Conservation (phyloP, 2,329 filamentous ascomycete genomes). For the Fusarium buharicum region DNA sequence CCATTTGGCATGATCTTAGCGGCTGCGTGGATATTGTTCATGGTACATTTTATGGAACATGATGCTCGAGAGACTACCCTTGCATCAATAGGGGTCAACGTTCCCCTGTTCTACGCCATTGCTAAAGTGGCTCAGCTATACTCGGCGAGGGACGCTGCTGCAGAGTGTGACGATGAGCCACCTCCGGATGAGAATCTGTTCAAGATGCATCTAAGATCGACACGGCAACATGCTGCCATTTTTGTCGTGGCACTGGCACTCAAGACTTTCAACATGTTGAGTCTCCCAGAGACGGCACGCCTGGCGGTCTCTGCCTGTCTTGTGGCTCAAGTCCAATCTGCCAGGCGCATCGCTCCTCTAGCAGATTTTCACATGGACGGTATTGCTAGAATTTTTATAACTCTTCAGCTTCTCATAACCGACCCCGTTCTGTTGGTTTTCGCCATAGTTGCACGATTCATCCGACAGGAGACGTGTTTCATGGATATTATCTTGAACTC, state of each 20-base stretch:
- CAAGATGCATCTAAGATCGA: slow-evolving; percentile 16
- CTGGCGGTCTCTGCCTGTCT: slow-evolving; percentile 31
- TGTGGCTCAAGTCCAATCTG: slow-evolving; percentile 17
- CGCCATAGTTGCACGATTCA: slow-evolving; percentile 1
- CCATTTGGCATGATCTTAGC: slow-evolving; percentile 20
- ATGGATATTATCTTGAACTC: background rate
- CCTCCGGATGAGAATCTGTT: background rate
- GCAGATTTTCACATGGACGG: background rate
- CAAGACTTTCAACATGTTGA: slow-evolving; percentile 7
- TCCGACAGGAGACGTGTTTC: background rate
- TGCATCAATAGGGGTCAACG: slow-evolving; percentile 29
- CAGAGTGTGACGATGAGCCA: slow-evolving; percentile 10
- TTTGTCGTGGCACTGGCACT: slow-evolving; percentile 11
- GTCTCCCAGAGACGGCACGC: slow-evolving; percentile 21
- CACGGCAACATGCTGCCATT: slow-evolving; percentile 17
- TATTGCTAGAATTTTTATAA: slow-evolving; percentile 3
- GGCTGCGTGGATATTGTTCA: background rate
- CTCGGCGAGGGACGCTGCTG: slow-evolving; percentile 27
- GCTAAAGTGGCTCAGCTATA: slow-evolving; percentile 35
- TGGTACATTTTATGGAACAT: background rate
- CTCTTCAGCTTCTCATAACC: background rate
- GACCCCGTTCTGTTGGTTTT: slow-evolving; percentile 10
- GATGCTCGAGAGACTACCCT: slow-evolving; percentile 15
- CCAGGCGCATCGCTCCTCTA: slow-evolving; percentile 4
- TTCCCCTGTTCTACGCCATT: slow-evolving; percentile 33